Base-by-base conservation (phyloP, 2,329 filamentous ascomycete species). In the Alternaria novae-zelandiae region DNA sequence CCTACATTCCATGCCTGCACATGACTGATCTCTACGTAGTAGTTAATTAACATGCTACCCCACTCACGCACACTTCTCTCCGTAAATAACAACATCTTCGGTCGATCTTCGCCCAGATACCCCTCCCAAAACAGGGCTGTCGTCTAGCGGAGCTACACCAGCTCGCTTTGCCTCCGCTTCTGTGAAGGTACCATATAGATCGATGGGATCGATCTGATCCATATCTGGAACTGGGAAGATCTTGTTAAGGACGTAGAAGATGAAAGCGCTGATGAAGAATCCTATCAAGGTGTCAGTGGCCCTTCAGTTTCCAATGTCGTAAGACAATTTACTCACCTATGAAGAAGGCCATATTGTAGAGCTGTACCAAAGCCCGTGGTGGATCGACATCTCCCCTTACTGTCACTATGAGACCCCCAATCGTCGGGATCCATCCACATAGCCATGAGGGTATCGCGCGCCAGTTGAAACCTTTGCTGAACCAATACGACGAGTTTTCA, bases 331-430 rank as follows among this genome's bases (percentile, higher is more conserved):
- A 63, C 74, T 66, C 51, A 76, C 83, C 83, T 15, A 83, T 75
- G 12, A 84, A 76, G 62, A 85, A 85, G 0, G 83, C 82, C 74
- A 83, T 81, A 60, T 82, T 84, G 65, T 85, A 85, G 17, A 85
- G 65, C 67, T 85, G 74, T n/a, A 79, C 79, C 36, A 84, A 64
- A 4, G 72, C 74, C 28, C 73, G 73, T 4, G 82, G 76, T 5
- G 81, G 80, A 57, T 72, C 60, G 36, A 68, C 30, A 67, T 78
- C 75, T 46, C 75, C 70, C 20, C 75, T 61, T 9, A 80, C 77
- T 6, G 75, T 81, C 55, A 80, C 71, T 20, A 83, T 54, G 28
- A 83, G 68, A 8, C 82, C 80, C 9, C 82, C 77, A 49, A 85
- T 77, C 0, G 81, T 83, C 3, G 81, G 82, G 13, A 75, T 75